Percentiles rank a stretch among this genome's conserved stretches.
Evolutionary conservation across 441 rosid genomes (phyloP).

Genomic region (Adansonia madagascariensis): DNA sequence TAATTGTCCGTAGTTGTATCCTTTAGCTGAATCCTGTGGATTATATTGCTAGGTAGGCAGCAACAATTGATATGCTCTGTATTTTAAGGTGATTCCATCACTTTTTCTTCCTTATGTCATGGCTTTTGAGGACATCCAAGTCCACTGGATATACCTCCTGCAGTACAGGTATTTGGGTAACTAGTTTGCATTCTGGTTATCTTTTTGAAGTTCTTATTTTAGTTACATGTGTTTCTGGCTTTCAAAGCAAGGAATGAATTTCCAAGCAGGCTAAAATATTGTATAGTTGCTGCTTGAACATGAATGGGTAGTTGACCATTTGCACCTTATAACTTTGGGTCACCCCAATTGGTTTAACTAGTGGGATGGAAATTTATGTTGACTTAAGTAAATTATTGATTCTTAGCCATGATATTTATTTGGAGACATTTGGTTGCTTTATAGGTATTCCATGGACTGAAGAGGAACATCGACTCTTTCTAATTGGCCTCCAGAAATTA

Average conservation of each 20-base stretch:
- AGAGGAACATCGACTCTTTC: constrained; percentile 87
- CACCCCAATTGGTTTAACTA: constrained; percentile 4
- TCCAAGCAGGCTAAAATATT: constrained; percentile 11
- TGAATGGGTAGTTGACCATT: neutral
- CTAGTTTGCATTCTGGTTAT: neutral
- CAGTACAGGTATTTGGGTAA: neutral
- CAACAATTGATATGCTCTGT: constrained; percentile 28
- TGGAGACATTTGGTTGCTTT: constrained; percentile 26
- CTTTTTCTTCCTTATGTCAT: constrained; percentile 13
- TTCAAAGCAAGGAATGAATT: neutral
- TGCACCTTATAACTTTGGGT: neutral
- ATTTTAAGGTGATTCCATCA: constrained; percentile 27
- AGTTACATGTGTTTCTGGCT: neutral
- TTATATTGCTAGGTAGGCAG: constrained; percentile 27
- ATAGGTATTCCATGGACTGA: constrained; percentile 96
- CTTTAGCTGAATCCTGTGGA: constrained; percentile 25
- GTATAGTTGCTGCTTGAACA: constrained; percentile 18
- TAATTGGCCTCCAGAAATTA: constrained; percentile 85
- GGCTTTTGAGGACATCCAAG: constrained; percentile 3
- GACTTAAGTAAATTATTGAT: neutral
- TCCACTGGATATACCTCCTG: neutral
- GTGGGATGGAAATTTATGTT: constrained; percentile 2
- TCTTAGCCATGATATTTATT: neutral
- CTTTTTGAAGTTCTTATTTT: neutral
- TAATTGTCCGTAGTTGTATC: constrained; percentile 26